Evolutionary conservation across 1,284 basidiomycete species (phyloP), one percentile per base, ranked within the genome.

Genomic region (Ustilago sp.): DNA sequence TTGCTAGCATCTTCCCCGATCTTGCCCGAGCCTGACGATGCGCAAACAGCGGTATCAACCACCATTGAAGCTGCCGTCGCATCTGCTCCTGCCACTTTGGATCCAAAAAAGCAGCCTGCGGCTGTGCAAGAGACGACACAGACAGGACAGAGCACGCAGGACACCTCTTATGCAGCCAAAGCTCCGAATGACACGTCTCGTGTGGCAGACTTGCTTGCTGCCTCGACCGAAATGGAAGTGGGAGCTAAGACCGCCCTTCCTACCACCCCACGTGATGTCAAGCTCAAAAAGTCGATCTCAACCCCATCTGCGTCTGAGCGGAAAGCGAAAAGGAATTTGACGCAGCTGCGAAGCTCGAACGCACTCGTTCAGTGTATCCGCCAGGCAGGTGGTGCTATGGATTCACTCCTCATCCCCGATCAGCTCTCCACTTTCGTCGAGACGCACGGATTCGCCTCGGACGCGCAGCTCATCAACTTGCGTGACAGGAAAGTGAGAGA

Each of bases 401-500:
- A 78, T 45, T 36, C 68, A 31, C 68, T 78, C 4, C 53, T 53
- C 34, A 63, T 78, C 31, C 72, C 71, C 2, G 56, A 65, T 12
- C 63, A 55, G 51, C 68, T 77, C 32, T 32, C 66, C 39, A 43
- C 43, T 41, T 78, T 54, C 56, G 68, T 78, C 31, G 76, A 78
- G 52, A 58, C 51, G 36, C 59, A 69, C 9, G 64, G 68, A 7
- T 68, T 68, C n/a, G 56, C 67, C 8, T 71, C 67, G 32, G 59
- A 74, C 32, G 47, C 65, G 6, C 76, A 78, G 63, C 61, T 78
- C 9, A 19, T 39, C 43, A 66, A 78, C 38, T 63, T 74, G 31
- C 68, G 76, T 5, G 76, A 78, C 45, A 68, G 56, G 50, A 66
- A 67, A 15, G 63, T 74, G 41, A 54, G 76, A 15, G 72, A 78